Conservation (phyloP, 2,329 filamentous ascomycete species). For the Neofusicoccum cordaticola region DNA sequence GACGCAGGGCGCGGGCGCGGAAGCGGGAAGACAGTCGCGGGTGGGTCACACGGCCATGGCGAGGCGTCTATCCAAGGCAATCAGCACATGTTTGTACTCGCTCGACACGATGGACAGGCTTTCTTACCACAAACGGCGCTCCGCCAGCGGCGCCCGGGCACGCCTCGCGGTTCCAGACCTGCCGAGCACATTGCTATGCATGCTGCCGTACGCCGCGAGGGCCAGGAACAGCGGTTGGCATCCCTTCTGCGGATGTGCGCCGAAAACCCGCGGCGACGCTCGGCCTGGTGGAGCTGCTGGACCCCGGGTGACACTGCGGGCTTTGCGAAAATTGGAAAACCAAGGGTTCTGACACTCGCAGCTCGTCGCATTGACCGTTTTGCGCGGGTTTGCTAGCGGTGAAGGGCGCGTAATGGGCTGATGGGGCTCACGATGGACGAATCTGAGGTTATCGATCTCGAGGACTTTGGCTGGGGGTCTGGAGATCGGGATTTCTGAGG, state of each 20-base stretch:
- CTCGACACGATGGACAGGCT: neutral
- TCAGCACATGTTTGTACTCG: neutral
- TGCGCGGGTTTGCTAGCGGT: neutral
- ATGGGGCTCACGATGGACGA: neutral
- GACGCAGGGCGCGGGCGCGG: conserved; percentile 10
- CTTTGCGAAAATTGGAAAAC: neutral
- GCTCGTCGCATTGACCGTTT: neutral
- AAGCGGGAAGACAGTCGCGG: neutral
- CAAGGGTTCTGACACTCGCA: neutral
- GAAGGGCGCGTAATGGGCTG: neutral
- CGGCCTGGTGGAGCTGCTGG: neutral
- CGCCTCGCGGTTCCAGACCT: neutral
- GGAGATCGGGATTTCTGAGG: conserved; percentile 13
- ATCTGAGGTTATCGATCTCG: conserved; percentile 9
- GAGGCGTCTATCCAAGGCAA: neutral
- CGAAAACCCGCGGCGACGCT: neutral
- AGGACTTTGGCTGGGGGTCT: conserved; percentile 4
- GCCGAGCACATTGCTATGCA: neutral
- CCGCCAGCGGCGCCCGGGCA: neutral
- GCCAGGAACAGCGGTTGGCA: neutral
- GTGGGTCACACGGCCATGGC: neutral
- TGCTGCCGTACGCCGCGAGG: neutral
- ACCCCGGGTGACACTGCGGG: neutral
- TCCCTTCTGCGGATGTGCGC: neutral
- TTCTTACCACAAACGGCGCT: neutral